These are phyloP conservation scores for Monilinia aucupariae DNA, from an alignment of 2,329 filamentous ascomycete genomes.

Conservation along the genomic window DNA sequence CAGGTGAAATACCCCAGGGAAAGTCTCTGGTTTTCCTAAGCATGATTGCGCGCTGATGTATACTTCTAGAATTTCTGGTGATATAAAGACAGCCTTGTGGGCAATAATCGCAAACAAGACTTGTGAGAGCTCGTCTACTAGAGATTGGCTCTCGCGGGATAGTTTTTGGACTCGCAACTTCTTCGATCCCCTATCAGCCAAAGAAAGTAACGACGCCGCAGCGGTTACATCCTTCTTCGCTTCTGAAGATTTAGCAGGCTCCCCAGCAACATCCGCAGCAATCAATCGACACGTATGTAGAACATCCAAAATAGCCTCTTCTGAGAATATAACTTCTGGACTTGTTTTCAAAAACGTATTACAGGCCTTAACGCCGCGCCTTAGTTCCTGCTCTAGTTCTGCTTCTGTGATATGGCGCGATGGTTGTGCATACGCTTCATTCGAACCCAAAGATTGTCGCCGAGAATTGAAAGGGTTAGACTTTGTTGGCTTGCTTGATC, in stretches of 20 bases:
- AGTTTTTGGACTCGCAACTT: slow-evolving; percentile 21
- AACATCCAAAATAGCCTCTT: slow-evolving; percentile 22
- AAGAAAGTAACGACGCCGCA: slow-evolving; percentile 49
- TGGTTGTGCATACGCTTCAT: not conserved
- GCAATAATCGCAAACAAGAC: slow-evolving; percentile 65
- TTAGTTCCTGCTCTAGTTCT: slow-evolving; percentile 25
- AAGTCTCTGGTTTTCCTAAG: slow-evolving; percentile 66
- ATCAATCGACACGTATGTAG: slow-evolving; percentile 27
- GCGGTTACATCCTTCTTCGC: slow-evolving; percentile 35
- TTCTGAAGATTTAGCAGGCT: slow-evolving; percentile 20
- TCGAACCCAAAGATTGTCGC: not conserved
- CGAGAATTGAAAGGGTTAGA: not conserved
- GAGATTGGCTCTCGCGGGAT: slow-evolving; percentile 19
- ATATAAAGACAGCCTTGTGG: slow-evolving; percentile 75
- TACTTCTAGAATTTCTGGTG: slow-evolving; percentile 60
- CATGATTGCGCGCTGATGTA: slow-evolving; percentile 75
- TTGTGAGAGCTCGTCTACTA: slow-evolving; percentile 48
- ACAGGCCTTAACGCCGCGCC: slow-evolving; percentile 23
- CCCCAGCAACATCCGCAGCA: slow-evolving; percentile 26
- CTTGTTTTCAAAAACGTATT: slow-evolving; percentile 23
- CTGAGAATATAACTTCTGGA: slow-evolving; percentile 24
- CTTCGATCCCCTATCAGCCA: slow-evolving; percentile 34
- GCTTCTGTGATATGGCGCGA: slow-evolving; percentile 17
- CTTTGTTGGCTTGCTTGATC: slow-evolving; percentile 5
- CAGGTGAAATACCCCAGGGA: slow-evolving; percentile 74